Evolutionary conservation across 2,329 filamentous ascomycete species (phyloP).

Genomic region (Waltergamsia citrina): DNA sequence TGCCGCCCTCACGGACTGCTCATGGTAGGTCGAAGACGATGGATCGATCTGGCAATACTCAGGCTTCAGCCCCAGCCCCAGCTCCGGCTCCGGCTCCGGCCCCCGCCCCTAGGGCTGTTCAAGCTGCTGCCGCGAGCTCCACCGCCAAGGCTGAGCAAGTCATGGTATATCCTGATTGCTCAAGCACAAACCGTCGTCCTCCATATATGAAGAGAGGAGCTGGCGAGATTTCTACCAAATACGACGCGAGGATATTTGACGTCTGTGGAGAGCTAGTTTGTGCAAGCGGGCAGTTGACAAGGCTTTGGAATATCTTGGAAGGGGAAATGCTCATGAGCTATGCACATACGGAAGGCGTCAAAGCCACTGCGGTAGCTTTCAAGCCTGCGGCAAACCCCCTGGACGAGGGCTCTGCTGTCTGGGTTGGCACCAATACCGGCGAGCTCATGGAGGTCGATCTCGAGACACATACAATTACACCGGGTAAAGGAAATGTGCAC

Average conservation of each 20-base stretch:
- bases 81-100: no score
- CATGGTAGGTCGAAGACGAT: constrained; percentile 21
- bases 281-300: constrained; percentile 76
- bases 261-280: constrained; percentile 83
- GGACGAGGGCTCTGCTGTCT: constrained; percentile 72
- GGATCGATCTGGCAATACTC: no score
- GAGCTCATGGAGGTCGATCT: constrained; percentile 89
- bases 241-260: constrained; percentile 79
- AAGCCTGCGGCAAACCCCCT: constrained; percentile 71
- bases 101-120: neutral
- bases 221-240: constrained; percentile 73
- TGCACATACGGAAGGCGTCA: constrained; percentile 75
- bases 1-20: constrained; percentile 16
- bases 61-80: no score
- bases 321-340: constrained; percentile 76
- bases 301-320: constrained; percentile 78
- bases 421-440: constrained; percentile 83
- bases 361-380: constrained; percentile 73
- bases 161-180: constrained; percentile 72
- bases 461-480: constrained; percentile 57
- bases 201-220: constrained; percentile 64
- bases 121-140: constrained; percentile 1
- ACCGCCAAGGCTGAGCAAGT: constrained; percentile 17
- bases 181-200: constrained; percentile 74
- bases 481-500: constrained; percentile 63